Evolutionary conservation across 2,329 filamentous ascomycete genomes (phyloP), one percentile per base, ranked within the genome.

Genomic region (Cercospora beticola): DNA sequence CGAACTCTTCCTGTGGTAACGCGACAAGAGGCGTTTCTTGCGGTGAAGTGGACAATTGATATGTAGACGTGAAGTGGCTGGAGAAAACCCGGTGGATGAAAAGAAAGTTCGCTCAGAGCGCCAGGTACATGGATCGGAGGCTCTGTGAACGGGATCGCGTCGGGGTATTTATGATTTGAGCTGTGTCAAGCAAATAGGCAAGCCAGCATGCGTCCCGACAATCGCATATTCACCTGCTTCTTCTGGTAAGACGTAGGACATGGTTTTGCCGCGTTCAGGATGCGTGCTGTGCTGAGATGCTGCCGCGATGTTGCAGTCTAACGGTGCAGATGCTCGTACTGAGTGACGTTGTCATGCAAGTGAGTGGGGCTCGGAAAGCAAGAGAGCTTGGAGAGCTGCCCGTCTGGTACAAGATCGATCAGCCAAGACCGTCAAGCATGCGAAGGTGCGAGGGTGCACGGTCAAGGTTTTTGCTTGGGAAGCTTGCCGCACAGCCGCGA

Each of bases 291-390:
- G 61, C 23, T 16, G n/a, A 31, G 36, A 21, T 52, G 23, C 7
- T 57, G 54, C 40, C 23, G 36, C 23, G 28, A 63, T 43, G 61
- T 63, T 18, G 61, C 61, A 63, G 14, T 33, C n/a, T 14, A 16
- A 43, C 61, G 46, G 18, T 56, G 46, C 46, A 36, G 28, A 40
- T 18, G 30, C 56, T 36, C 56, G 56, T 31, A 36, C 26, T 7
- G 56, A 28, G 62, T 64, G 62, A 64, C 62, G 62, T 64, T 23
- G n/a, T 56, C n/a, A 52, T 33, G 62, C 62, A 64, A 56, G 30
- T 31, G 49, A 23, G 62, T 36, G 62, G 62, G 54, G 46, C 43
- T 23, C 10, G 14, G n/a, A 18, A 31, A 10, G 56, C 56, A 33
- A 16, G 56, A 59, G 23, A 59, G 56, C 28, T 46, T 36, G 18